These are phyloP conservation scores for Aurantiochytrium sp. DNA, from an alignment of 108 stramenopile genomes.

Conservation along the genomic window DNA sequence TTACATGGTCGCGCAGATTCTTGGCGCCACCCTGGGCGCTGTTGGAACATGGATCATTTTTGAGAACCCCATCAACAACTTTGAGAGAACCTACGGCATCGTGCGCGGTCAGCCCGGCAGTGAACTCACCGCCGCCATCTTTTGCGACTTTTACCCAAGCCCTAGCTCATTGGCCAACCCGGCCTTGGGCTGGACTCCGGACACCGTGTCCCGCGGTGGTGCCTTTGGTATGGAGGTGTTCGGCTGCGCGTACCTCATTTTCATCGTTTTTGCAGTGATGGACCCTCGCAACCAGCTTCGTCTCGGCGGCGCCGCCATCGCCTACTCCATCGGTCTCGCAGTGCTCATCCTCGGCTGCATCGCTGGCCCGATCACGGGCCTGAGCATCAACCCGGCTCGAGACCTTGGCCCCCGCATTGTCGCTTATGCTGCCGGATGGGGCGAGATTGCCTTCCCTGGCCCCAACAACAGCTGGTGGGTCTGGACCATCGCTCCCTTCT, in stretches of 20 bases:
- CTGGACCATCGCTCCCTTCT: not conserved
- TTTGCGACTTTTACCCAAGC: not conserved
- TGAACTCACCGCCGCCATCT: not conserved
- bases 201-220: not conserved
- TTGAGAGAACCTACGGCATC: not conserved
- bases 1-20: conserved; percentile 2
- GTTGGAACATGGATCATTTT: not conserved
- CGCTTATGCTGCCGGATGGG: not conserved
- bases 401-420: conserved; percentile 10
- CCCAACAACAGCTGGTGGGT: not conserved
- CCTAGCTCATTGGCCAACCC: not conserved
- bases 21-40: not conserved
- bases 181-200: not conserved
- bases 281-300: not conserved
- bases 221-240: not conserved
- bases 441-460: not conserved
- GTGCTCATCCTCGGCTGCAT: not conserved
- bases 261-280: not conserved
- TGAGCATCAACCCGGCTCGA: not conserved
- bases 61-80: not conserved
- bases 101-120: not conserved
- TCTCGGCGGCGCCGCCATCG: not conserved
- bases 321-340: not conserved
- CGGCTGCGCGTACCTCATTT: not conserved
- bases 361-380: not conserved